phyloP scores from a whole-genome alignment of 116 monocot genomes.

The Posidonia oceanica region DNA sequence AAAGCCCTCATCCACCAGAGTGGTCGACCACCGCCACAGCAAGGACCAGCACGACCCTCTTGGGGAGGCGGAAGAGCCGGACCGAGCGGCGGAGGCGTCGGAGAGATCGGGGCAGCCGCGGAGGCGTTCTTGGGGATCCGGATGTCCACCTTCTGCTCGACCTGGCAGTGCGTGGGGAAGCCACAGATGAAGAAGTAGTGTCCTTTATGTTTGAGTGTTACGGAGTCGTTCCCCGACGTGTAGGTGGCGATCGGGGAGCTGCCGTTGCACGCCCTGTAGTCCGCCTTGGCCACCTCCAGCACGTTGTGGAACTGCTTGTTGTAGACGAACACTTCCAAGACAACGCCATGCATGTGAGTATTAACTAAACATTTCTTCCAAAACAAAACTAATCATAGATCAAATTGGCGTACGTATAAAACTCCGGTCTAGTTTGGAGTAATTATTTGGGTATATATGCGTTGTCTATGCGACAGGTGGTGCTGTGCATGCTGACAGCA shows the following conservation, averaged over 20 bases:
- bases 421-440: neutral
- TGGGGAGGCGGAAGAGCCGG: neutral
- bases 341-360: neutral
- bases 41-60: neutral
- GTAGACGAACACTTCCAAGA: slow-evolving; percentile 42
- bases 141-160: slow-evolving; percentile 47
- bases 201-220: slow-evolving; percentile 22
- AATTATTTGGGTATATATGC: no score
- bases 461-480: neutral
- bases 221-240: slow-evolving; percentile 41
- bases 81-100: neutral
- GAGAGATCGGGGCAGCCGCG: neutral
- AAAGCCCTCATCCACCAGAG: neutral
- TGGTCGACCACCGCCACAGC: no score
- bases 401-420: no score
- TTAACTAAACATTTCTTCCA: no score
- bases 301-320: slow-evolving; percentile 38
- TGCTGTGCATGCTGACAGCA: neutral
- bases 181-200: slow-evolving; percentile 45
- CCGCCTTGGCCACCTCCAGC: slow-evolving; percentile 29
- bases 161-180: slow-evolving; percentile 33
- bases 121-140: slow-evolving; percentile 14
- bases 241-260: slow-evolving; percentile 16
- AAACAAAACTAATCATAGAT: no score
- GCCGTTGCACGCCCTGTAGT: slow-evolving; percentile 29